phyloP scores from a whole-genome alignment of 169 alveolate species.

The Pseudocohnilembus persalinus region DNA sequence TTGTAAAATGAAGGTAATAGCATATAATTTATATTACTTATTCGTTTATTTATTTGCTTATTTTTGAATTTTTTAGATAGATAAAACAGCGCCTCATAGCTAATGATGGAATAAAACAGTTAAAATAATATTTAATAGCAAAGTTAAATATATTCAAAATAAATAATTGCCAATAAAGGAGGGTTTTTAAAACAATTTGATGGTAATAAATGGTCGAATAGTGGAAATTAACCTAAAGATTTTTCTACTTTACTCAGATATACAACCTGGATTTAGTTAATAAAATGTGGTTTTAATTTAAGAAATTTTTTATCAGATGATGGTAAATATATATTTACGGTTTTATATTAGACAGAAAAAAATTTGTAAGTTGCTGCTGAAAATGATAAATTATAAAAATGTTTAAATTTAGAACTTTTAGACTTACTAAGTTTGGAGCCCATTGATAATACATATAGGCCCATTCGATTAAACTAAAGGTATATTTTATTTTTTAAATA shows the following conservation, averaged over 20 bases:
- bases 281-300: conserved; percentile 9
- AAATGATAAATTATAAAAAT: conserved; percentile 23
- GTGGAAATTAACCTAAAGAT: background rate
- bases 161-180: background rate
- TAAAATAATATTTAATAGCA: background rate
- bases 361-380: conserved; percentile 29
- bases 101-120: background rate
- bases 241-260: conserved; percentile 3
- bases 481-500: no score
- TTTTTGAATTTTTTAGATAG: no score
- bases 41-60: no score
- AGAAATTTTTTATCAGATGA: conserved; percentile 17
- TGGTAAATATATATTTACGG: conserved; percentile 26
- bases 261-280: conserved; percentile 12
- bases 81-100: no score
- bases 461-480: conserved; percentile 33
- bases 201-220: background rate
- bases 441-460: conserved; percentile 32
- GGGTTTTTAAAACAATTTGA: no score
- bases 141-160: background rate
- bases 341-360: conserved; percentile 17
- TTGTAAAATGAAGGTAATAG: no score
- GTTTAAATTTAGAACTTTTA: conserved; percentile 22
- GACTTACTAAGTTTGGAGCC: conserved; percentile 35
- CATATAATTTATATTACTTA: no score